A percentile compares a stretch with the other conserved stretches of the same genome.
These are phyloP conservation scores for Rhynchosporium secalis DNA, from an alignment of 2,329 filamentous ascomycete genomes.

Conservation along the genomic window DNA sequence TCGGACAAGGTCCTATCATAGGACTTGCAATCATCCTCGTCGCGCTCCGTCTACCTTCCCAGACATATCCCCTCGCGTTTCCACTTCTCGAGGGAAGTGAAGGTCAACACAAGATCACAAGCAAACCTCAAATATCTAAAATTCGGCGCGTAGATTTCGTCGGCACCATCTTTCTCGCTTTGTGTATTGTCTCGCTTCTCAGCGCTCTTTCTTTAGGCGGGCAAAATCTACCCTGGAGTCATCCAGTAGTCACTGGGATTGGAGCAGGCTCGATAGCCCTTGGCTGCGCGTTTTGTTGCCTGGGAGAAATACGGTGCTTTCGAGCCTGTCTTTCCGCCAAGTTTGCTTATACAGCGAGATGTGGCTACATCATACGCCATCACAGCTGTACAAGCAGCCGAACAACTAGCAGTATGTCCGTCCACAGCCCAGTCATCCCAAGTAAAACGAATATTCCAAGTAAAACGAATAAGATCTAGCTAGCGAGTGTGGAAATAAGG, in stretches of 20 bases:
- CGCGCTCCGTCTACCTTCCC: constrained; percentile 33
- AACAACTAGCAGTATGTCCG: constrained; percentile 55
- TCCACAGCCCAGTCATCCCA: neutral
- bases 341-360: constrained; percentile 52
- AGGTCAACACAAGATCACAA: neutral
- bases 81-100: neutral
- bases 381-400: constrained; percentile 52
- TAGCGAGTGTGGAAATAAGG: too few relatives aligned
- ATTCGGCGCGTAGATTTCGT: constrained; percentile 59
- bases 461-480: neutral
- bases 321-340: constrained; percentile 61
- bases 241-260: constrained; percentile 39
- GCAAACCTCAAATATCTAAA: constrained; percentile 23
- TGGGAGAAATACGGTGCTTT: constrained; percentile 46
- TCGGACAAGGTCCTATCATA: constrained; percentile 56
- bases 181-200: constrained; percentile 46
- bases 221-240: constrained; percentile 43
- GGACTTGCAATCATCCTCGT: constrained; percentile 53
- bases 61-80: neutral
- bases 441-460: neutral
- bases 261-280: constrained; percentile 39
- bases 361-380: constrained; percentile 56
- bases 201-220: constrained; percentile 52
- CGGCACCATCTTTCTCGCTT: constrained; percentile 51
- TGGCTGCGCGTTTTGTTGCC: constrained; percentile 28